Percentiles rank a stretch among this genome's conserved stretches.
These are phyloP conservation scores for Penicillium decumbens DNA, from an alignment of 2,329 filamentous ascomycete species.

Conservation along the genomic window DNA sequence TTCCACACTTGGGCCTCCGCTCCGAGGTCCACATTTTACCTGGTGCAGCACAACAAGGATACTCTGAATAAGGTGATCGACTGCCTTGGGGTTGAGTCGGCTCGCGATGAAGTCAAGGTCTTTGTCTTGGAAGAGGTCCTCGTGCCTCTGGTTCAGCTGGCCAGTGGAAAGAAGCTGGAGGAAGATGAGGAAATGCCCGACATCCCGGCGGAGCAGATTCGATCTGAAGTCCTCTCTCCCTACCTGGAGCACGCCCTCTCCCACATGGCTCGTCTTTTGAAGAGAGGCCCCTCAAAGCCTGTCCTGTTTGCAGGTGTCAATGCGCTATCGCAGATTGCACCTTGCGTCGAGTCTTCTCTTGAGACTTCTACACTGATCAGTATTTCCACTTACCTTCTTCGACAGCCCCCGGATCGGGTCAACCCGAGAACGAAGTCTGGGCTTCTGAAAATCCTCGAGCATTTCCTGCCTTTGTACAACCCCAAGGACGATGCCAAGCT, in stretches of 20 bases:
- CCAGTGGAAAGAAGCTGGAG: conserved; percentile 50
- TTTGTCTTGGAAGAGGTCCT: conserved; percentile 73
- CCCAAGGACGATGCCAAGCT: conserved; percentile 55
- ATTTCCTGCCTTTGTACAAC: conserved; percentile 67
- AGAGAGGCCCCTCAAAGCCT: conserved; percentile 62
- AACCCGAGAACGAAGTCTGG: conserved; percentile 77
- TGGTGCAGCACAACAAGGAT: conserved; percentile 56
- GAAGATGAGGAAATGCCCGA: conserved; percentile 46
- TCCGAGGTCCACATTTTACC: conserved; percentile 61
- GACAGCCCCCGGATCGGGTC: conserved; percentile 78
- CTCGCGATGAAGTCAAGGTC: conserved; percentile 80
- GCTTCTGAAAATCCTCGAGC: conserved; percentile 72
- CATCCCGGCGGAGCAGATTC: conserved; percentile 38
- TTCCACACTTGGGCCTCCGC: conserved; percentile 75
- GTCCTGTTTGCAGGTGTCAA: conserved; percentile 75
- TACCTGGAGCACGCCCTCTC: conserved; percentile 64
- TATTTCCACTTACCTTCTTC: conserved; percentile 74
- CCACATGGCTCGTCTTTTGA: conserved; percentile 50
- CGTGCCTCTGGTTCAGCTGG: conserved; percentile 61
- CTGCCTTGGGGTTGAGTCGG: conserved; percentile 65
- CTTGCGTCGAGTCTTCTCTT: conserved; percentile 59
- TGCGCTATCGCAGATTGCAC: conserved; percentile 70
- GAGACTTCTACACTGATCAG: conserved; percentile 72
- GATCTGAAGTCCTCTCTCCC: conserved; percentile 41
- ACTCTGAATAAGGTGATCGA: conserved; percentile 69